Evolutionary conservation across 441 rosid species (phyloP), one percentile per base, ranked within the genome.

Genomic region (Rhodomyrtus psidioides): DNA sequence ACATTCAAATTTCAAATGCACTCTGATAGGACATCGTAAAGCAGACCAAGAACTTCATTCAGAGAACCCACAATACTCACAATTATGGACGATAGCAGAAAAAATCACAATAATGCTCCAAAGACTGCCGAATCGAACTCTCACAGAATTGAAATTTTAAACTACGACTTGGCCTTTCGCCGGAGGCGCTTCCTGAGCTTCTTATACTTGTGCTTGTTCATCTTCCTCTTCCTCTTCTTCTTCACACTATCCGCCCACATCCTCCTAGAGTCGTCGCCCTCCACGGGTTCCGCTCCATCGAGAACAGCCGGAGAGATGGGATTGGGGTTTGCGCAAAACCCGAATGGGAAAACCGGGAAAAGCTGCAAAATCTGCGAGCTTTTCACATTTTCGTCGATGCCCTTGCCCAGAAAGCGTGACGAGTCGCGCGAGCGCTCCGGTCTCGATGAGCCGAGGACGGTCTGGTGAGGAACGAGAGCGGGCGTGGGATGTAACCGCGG

Each of bases 221-320:
- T 82, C 83, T 82, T 82, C 83, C 59, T 53, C 83, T 82, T 82
- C 83, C 83, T 53, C 83, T 82, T 82, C 83, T 82, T 82, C 83
- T 82, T 82, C 59, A 53, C 83, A n/a, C 83, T 82, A 55, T 82
- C 83, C 26, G 83, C 83, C 83, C 83, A 34, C 55, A 82, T 0
- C 12, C 34, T 49, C 58, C 83, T 2, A 17, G 21, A 13, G 9
- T 53, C 83, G 44, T 82, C 83, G 44, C 44, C 75, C 44, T 9
- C 75, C 75, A 3, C 13, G 75, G 12, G 75, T 44, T 62, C 75
- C 75, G 24, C 44, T 0, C 75, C 75, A 0, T 10, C 75, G 75
- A 62, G 24, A 9, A 21, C 44, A 1, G 75, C 75, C 44, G 75
- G 30, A 30, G 24, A 34, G 75, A 30, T 0, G 42, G 75, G 24